phyloP scores from a whole-genome alignment of 495 filamentous ascomycete genomes.

The Mytilinidion resinicola region DNA sequence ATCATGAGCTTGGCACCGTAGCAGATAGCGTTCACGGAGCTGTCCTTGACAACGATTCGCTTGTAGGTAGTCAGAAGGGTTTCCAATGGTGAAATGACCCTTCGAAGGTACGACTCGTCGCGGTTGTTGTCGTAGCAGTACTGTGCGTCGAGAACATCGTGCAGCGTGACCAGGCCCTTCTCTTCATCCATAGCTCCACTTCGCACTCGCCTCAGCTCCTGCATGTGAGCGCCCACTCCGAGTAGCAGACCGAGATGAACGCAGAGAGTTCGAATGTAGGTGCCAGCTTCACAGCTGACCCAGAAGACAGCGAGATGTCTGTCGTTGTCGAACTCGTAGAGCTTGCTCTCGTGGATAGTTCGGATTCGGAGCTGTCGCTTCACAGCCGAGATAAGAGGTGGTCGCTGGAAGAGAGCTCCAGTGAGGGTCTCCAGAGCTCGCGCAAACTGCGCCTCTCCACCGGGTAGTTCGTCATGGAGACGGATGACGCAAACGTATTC shows the following conservation, averaged over 20 bases:
- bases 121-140: conserved; percentile 87
- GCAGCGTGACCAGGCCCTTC: conserved; percentile 81
- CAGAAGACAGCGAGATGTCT: conserved; percentile 97
- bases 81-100: conserved; percentile 84
- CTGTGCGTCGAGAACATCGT: conserved; percentile 93
- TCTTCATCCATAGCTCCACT: conserved; percentile 91
- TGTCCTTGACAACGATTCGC: conserved; percentile 95
- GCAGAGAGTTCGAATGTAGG: conserved; percentile 96
- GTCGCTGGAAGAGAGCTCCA: conserved; percentile 94
- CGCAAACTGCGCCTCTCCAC: conserved; percentile 81
- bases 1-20: conserved; percentile 99
- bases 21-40: conserved; percentile 89
- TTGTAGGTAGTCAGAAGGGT: conserved; percentile 87
- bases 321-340: conserved; percentile 96
- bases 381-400: conserved; percentile 93
- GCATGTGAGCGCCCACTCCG: conserved; percentile 96
- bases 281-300: conserved; percentile 98
- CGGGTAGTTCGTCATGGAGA: conserved; percentile 84
- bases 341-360: conserved; percentile 90
- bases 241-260: conserved; percentile 90
- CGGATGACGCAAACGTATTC: conserved; percentile 82
- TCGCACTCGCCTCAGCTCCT: conserved; percentile 89
- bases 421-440: conserved; percentile 90
- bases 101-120: conserved; percentile 80
- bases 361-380: conserved; percentile 97